Conservation (phyloP, 75 land plant genomes). For the Selaginella tamariscina region DNA sequence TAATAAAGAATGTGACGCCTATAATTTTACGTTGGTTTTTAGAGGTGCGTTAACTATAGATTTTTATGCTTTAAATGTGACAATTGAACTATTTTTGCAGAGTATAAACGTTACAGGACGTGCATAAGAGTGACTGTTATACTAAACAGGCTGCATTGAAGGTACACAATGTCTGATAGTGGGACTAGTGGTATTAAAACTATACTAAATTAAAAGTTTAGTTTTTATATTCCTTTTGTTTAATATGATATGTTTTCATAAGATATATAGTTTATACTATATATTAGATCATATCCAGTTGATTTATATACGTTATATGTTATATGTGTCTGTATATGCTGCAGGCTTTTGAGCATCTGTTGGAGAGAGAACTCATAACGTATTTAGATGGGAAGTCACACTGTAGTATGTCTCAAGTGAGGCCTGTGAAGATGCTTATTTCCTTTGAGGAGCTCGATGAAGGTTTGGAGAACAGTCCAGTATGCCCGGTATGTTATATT, state of each 20-base stretch:
- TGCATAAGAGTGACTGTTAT: slow-evolving; percentile 63
- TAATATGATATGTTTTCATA: too few species aligned
- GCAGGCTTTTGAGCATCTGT: slow-evolving; percentile 92
- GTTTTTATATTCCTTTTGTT: too few species aligned
- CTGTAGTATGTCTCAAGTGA: slow-evolving; percentile 47
- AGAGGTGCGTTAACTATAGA: slow-evolving; percentile 37
- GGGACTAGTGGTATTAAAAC: background rate
- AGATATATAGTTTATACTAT: too few species aligned
- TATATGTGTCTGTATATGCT: background rate
- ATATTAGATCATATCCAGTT: background rate
- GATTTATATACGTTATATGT: background rate
- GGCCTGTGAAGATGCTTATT: slow-evolving; percentile 66
- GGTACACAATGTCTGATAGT: slow-evolving; percentile 29
- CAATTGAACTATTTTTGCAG: slow-evolving; percentile 30
- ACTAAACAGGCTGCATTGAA: slow-evolving; percentile 50
- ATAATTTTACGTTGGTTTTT: slow-evolving; percentile 73
- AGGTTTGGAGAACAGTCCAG: slow-evolving; percentile 48
- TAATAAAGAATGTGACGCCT: slow-evolving; percentile 50
- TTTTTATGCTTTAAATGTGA: background rate
- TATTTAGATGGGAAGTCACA: slow-evolving; percentile 46
- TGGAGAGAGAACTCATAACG: slow-evolving; percentile 54
- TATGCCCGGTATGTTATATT: slow-evolving; percentile 87
- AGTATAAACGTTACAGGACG: slow-evolving; percentile 65
- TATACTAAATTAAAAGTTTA: too few species aligned
- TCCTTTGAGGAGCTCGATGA: slow-evolving; percentile 57